phyloP scores from a whole-genome alignment of 2,329 filamentous ascomycete species.

The Sporothrix sp. region DNA sequence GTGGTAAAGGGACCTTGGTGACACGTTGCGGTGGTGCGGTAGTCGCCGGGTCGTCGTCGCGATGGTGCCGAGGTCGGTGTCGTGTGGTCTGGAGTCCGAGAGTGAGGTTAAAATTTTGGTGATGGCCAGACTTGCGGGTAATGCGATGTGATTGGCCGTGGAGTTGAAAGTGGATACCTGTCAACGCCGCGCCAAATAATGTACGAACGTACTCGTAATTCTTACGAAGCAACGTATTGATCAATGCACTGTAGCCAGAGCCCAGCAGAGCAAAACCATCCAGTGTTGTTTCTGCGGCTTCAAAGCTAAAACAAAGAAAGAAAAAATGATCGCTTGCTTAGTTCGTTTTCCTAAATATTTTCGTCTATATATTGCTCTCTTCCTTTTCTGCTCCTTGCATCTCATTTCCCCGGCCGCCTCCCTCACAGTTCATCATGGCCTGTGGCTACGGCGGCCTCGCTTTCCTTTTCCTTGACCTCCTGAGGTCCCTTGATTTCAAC shows the following conservation, averaged over 20 bases:
- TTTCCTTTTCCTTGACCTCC: conserved; percentile 25
- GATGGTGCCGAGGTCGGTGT: too few relatives aligned
- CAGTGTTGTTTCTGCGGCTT: too few relatives aligned
- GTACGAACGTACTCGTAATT: too few relatives aligned
- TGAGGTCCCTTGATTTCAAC: conserved; percentile 32
- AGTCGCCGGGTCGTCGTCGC: too few relatives aligned
- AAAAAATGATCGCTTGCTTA: too few relatives aligned
- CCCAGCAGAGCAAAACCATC: too few relatives aligned
- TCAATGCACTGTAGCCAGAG: too few relatives aligned
- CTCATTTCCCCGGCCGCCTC: too few relatives aligned
- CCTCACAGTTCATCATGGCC: conserved; percentile 69
- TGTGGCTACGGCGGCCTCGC: conserved; percentile 57
- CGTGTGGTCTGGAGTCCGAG: not conserved
- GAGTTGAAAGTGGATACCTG: not conserved
- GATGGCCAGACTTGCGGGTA: not conserved
- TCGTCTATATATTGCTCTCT: not conserved
- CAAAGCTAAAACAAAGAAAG: too few relatives aligned
- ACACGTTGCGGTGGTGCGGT: too few relatives aligned
- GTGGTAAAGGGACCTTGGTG: too few relatives aligned
- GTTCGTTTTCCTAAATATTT: not conserved
- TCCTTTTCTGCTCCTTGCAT: not conserved
- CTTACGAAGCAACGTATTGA: too few relatives aligned
- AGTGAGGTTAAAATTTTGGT: conserved; percentile 5
- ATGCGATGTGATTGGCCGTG: not conserved
- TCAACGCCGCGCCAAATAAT: not conserved